phyloP scores from a whole-genome alignment of 1,284 basidiomycete species.

The Cystobasidium sp. region DNA sequence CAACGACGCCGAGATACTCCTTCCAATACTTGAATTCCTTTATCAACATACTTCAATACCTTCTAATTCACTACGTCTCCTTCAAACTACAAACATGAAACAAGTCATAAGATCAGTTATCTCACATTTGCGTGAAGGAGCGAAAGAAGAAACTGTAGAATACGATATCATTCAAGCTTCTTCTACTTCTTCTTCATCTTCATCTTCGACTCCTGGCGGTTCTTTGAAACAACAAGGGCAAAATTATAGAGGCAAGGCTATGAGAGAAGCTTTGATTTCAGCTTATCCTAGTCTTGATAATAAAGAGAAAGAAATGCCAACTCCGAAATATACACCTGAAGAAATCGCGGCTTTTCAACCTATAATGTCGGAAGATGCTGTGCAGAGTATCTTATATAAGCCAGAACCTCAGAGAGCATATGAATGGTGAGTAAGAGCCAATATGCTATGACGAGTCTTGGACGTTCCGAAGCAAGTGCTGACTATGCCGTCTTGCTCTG shows the following conservation, averaged over 20 bases:
- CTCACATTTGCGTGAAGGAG: conserved; percentile 69
- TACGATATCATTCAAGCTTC: conserved; percentile 58
- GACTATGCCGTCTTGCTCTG: neutral
- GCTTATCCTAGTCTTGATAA: conserved; percentile 26
- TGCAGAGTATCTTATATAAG: conserved; percentile 65
- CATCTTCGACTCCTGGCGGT: conserved; percentile 47
- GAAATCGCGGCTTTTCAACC: conserved; percentile 51
- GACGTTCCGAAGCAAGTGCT: neutral
- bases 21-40: conserved; percentile 72
- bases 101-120: conserved; percentile 69
- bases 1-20: conserved; percentile 69
- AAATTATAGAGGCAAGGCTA: conserved; percentile 16
- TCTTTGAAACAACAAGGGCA: conserved; percentile 59
- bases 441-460: neutral
- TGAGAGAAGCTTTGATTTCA: conserved; percentile 34
- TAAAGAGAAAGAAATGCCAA: conserved; percentile 58
- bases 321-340: conserved; percentile 54
- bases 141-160: conserved; percentile 67
- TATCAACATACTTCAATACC: conserved; percentile 75
- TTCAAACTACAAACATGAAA: conserved; percentile 70
- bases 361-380: conserved; percentile 69
- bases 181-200: too few species aligned
- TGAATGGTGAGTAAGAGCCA: conserved; percentile 66
- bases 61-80: conserved; percentile 74
- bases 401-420: conserved; percentile 75